phyloP scores from a whole-genome alignment of 164 flowering plant species.

The Liquidambar formosana region DNA sequence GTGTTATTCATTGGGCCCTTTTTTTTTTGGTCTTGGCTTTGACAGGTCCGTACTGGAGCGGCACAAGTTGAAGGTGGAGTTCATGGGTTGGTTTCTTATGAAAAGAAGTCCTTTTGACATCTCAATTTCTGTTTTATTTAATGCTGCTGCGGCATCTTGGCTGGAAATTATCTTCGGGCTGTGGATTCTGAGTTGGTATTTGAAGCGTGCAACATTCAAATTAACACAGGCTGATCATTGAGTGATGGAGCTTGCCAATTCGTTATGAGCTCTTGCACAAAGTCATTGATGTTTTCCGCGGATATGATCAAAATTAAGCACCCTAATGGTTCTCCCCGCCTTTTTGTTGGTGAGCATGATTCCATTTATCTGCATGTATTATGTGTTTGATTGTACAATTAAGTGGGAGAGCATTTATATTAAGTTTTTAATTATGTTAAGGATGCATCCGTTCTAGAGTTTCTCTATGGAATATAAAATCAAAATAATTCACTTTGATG shows the following conservation, averaged over 20 bases:
- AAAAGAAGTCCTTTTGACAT: slow-evolving; percentile 62
- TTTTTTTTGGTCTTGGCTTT: background rate
- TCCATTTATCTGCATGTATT: background rate
- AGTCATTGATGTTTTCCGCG: too few relatives aligned
- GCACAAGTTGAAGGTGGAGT: slow-evolving; percentile 88
- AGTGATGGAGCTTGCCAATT: background rate
- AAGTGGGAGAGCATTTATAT: background rate
- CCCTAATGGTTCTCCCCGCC: too few relatives aligned
- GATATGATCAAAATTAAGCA: too few relatives aligned
- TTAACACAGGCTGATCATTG: too few relatives aligned
- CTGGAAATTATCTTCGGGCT: background rate
- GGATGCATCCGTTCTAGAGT: too few relatives aligned
- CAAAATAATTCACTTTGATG: too few relatives aligned
- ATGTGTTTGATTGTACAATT: background rate
- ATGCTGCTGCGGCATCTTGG: background rate
- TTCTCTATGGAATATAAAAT: too few relatives aligned
- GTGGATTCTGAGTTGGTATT: background rate
- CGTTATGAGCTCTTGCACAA: background rate
- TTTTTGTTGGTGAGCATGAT: background rate
- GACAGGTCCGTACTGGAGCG: slow-evolving; percentile 75
- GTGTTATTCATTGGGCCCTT: too few relatives aligned
- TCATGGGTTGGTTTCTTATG: slow-evolving; percentile 73
- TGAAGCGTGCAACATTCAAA: too few relatives aligned
- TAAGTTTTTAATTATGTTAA: background rate
- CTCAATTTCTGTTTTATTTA: background rate